Base-by-base conservation (phyloP, 805 yeast genomes). In the Candida hungchunana region DNA sequence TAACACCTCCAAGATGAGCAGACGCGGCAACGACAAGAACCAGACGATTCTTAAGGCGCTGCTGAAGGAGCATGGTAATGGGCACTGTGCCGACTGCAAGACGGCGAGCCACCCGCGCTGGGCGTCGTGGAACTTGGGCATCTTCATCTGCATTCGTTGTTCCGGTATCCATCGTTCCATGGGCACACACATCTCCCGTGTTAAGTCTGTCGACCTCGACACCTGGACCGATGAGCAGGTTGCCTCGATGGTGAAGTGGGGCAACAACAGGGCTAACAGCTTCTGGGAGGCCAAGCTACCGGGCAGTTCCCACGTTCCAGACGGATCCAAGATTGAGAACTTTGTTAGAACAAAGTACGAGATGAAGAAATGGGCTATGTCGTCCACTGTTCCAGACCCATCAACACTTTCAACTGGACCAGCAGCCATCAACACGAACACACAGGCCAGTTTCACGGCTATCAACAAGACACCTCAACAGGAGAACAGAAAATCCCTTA, bases 91-190 rank as follows among this genome's bases (percentile, higher is more conserved):
- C 2, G 98, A 90, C 60, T 90, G 98, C 63, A 90, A 93, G 59
- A 72, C 79, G 0, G 73, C 90, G 11, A 73, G 82, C 23, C 95
- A 90, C 60, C 98, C 98, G 16, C 73, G 97, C 36, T 90, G 98
- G 98, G 96, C 97, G 9, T 81, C 94, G 14, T 90, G 97, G 96
- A 88, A 82, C 50, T 60, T 90, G 36, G 98, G 98, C 17, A 77
- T 93, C 38, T 89, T 93, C 53, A 74, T 90, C 27, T 90, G 98
- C 60, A 90, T 90, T 46, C 72, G 93, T 51, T 90, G 98, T 61
- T 89, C 97, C 2, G 98, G 98, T 2, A 83, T 90, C 44, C 98
- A 90, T 58, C 71, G 97, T 55, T 77, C 90, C 34, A 78, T 90
- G 81, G 97, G 98, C 1, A 89, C 97, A 0, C 98, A 90, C 62